A percentile compares a stretch with the other conserved stretches of the same genome.
Evolutionary conservation across 257 asterid genomes (phyloP).

Genomic region (Echium plantagineum): DNA sequence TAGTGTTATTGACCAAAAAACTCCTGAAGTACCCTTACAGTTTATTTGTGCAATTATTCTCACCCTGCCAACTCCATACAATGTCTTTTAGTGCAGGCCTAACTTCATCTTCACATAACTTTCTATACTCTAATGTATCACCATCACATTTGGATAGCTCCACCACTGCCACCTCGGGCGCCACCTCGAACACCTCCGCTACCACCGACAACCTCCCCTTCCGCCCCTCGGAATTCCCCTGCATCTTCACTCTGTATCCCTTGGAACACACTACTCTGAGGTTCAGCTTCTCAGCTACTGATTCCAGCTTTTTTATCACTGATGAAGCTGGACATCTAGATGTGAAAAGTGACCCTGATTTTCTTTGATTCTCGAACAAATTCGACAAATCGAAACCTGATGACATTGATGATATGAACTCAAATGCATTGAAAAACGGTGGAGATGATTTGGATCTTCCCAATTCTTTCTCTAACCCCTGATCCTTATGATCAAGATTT

Average conservation of each 20-base stretch:
- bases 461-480: constrained; percentile 16
- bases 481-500: constrained; percentile 6
- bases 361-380: constrained; percentile 34
- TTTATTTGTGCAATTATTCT: constrained; percentile 18
- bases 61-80: constrained; percentile 99
- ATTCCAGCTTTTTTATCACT: constrained; percentile 45
- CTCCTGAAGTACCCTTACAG: constrained; percentile 2
- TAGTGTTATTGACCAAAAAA: not conserved
- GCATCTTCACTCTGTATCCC: constrained; percentile 58
- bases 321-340: constrained; percentile 42
- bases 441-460: constrained; percentile 41
- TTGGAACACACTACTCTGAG: constrained; percentile 27
- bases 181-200: constrained; percentile 74
- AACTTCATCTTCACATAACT: constrained; percentile 59
- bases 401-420: constrained; percentile 75
- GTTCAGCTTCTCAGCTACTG: constrained; percentile 46
- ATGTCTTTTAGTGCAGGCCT: constrained; percentile 79
- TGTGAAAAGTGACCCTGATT: constrained; percentile 55
- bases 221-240: constrained; percentile 54
- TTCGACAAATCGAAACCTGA: constrained; percentile 70
- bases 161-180: constrained; percentile 73
- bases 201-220: constrained; percentile 54
- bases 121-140: constrained; percentile 71
- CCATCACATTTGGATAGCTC: constrained; percentile 68
- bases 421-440: constrained; percentile 66